Conservation (phyloP, 805 yeast species). For the Komagataella populi region DNA sequence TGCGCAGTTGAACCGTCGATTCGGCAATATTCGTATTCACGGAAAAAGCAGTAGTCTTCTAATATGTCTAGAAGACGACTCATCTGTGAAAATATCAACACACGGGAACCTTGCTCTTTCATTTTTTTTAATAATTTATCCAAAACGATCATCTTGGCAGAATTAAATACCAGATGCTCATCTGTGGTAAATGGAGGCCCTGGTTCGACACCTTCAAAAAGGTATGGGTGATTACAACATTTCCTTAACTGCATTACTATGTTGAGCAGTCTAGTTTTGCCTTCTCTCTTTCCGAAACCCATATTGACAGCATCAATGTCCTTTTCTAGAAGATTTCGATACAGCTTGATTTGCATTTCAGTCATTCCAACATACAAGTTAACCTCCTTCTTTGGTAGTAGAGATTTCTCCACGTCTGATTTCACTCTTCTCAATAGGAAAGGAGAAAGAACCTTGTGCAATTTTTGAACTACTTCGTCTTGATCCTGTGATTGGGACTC, state of each 20-base stretch:
- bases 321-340: constrained; percentile 61
- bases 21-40: constrained; percentile 61
- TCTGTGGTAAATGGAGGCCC: constrained; percentile 84
- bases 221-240: constrained; percentile 88
- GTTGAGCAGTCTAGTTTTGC: constrained; percentile 64
- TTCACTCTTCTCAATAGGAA: constrained; percentile 66
- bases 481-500: constrained; percentile 24
- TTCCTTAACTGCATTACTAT: constrained; percentile 79
- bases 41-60: constrained; percentile 65
- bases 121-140: constrained; percentile 60
- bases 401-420: constrained; percentile 68
- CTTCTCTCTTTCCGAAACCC: constrained; percentile 61
- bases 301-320: constrained; percentile 81
- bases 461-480: constrained; percentile 42
- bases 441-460: constrained; percentile 67
- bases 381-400: constrained; percentile 62
- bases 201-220: constrained; percentile 96
- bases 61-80: constrained; percentile 67
- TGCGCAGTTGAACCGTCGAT: constrained; percentile 81
- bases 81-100: constrained; percentile 74
- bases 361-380: constrained; percentile 66
- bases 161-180: constrained; percentile 64
- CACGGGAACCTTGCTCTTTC: constrained; percentile 62
- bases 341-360: constrained; percentile 71
- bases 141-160: constrained; percentile 58